Evolutionary conservation across 2,329 filamentous ascomycete genomes (phyloP).

Genomic region (Aspergillus fischeri): DNA sequence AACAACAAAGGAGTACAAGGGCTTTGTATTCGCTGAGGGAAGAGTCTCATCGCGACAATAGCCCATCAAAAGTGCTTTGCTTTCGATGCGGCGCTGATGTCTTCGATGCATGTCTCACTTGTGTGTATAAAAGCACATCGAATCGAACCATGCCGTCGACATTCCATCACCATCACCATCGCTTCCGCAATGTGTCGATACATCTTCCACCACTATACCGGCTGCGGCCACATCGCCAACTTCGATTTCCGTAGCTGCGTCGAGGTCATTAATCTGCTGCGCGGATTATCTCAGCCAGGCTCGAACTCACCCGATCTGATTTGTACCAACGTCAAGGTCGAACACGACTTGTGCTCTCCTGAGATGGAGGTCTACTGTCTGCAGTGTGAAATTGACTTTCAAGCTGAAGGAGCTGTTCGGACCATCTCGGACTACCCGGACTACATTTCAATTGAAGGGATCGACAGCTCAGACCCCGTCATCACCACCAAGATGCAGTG

Average conservation of each 20-base stretch:
- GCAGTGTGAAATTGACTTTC: conserved; percentile 12
- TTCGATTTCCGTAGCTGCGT: conserved; percentile 23
- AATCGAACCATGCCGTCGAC: background rate
- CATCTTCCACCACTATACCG: conserved; percentile 24
- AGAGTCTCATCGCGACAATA: background rate
- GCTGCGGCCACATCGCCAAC: conserved; percentile 26
- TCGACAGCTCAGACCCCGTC: background rate
- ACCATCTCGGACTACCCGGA: background rate
- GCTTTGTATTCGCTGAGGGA: background rate
- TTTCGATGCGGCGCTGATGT: background rate
- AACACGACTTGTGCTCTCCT: conserved; percentile 11
- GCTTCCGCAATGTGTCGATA: conserved; percentile 21
- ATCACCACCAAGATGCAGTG: background rate
- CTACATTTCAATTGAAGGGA: background rate
- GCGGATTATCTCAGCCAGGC: background rate
- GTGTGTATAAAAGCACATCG: background rate
- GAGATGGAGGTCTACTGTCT: conserved; percentile 3
- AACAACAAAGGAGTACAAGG: background rate
- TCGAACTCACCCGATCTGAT: background rate
- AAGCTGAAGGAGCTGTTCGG: background rate
- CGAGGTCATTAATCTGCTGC: conserved; percentile 17
- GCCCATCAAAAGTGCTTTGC: background rate
- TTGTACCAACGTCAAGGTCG: conserved; percentile 4
- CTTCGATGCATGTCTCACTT: background rate
- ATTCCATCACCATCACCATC: background rate